A percentile compares a stretch with the other conserved stretches of the same genome.
Conservation (phyloP, 352 stramenopile species). For the Aphanomyces invadans region DNA sequence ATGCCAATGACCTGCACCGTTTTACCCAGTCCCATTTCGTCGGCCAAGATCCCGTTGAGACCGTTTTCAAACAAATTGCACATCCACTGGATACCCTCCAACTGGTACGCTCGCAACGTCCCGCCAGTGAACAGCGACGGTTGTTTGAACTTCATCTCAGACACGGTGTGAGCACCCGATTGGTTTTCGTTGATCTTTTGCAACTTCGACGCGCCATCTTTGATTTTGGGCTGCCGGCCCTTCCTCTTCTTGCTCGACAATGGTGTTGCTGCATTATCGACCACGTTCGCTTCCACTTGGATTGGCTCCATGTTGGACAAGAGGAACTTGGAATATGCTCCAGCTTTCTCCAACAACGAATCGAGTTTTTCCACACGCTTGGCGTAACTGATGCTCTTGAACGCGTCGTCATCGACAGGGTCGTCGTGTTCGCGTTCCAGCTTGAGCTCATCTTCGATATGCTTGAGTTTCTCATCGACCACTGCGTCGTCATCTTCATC, state of each 20-base stretch:
- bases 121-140: conserved; percentile 70
- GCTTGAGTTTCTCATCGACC: conserved; percentile 13
- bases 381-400: conserved; percentile 11
- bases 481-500: neutral
- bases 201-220: conserved; percentile 16
- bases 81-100: conserved; percentile 96
- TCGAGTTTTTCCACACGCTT: conserved; percentile 56
- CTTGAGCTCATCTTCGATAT: conserved; percentile 18
- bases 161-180: conserved; percentile 6
- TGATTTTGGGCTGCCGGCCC: conserved; percentile 27
- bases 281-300: conserved; percentile 25
- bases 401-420: neutral
- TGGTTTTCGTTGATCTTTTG: conserved; percentile 23
- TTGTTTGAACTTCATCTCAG: conserved; percentile 52
- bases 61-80: conserved; percentile 96
- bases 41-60: conserved; percentile 87
- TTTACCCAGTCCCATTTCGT: conserved; percentile 88
- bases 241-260: conserved; percentile 78
- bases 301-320: conserved; percentile 79
- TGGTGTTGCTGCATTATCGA: conserved; percentile 15
- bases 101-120: conserved; percentile 90
- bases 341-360: conserved; percentile 78
- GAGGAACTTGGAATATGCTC: conserved; percentile 79
- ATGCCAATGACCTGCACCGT: conserved; percentile 91
- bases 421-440: conserved; percentile 9